A percentile compares a stretch with the other conserved stretches of the same genome.
These are phyloP conservation scores for Lachancea meyersii DNA, from an alignment of 805 yeast genomes.

Conservation along the genomic window DNA sequence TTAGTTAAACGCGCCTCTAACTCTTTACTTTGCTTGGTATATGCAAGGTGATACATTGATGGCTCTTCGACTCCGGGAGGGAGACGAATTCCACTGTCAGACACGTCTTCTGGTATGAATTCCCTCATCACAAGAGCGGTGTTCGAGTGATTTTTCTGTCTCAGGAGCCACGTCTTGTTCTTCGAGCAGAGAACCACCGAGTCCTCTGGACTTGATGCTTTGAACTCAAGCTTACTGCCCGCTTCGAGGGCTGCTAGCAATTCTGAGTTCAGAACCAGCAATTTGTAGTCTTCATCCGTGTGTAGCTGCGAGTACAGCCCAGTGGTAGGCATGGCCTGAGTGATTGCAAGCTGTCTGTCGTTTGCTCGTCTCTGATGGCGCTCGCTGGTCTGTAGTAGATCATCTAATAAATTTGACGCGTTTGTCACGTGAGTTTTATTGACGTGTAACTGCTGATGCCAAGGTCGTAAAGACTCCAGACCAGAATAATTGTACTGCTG, in stretches of 20 bases:
- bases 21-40: conserved; percentile 26
- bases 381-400: no score
- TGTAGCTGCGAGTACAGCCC: conserved; percentile 19
- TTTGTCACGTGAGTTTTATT: no score
- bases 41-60: conserved; percentile 29
- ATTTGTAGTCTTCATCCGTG: conserved; percentile 36
- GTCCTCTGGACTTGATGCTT: conserved; percentile 28
- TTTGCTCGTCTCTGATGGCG: no score
- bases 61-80: conserved; percentile 34
- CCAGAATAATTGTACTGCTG: no score
- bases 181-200: conserved; percentile 56
- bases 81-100: conserved; percentile 16
- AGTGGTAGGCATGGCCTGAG: conserved; percentile 14
- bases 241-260: conserved; percentile 34
- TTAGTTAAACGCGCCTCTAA: conserved; percentile 34
- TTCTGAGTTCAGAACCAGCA: conserved; percentile 50
- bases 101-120: conserved; percentile 19
- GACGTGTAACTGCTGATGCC: no score
- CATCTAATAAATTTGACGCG: no score
- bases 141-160: conserved; percentile 85
- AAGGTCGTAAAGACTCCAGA: no score
- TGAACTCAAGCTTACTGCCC: conserved; percentile 21
- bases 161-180: conserved; percentile 52
- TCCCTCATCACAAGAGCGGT: conserved; percentile 53
- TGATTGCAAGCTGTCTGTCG: no score